Conservation (phyloP, 2,329 filamentous ascomycete genomes). For the Chaetoscypha palmicola region DNA sequence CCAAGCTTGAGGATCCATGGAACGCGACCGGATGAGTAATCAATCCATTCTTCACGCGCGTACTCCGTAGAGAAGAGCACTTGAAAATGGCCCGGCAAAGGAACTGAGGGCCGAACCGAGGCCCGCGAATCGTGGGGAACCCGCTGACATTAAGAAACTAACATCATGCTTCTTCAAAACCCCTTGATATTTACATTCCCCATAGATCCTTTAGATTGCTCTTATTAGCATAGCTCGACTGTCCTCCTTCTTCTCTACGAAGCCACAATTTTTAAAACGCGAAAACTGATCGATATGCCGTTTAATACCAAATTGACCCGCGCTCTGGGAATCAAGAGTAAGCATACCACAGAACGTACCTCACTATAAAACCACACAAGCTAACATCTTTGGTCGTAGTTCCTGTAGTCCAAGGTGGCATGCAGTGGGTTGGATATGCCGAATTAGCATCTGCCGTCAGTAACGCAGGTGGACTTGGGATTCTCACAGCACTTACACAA, state of each 20-base stretch:
- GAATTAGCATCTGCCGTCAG: constrained; percentile 70
- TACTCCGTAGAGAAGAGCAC: not conserved
- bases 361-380: not conserved
- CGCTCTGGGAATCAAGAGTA: constrained; percentile 36
- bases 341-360: constrained; percentile 5
- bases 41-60: too few relatives aligned
- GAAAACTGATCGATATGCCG: constrained; percentile 29
- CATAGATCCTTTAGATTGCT: too few relatives aligned
- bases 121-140: constrained; percentile 5
- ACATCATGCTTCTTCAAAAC: too few relatives aligned
- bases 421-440: constrained; percentile 81
- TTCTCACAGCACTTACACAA: constrained; percentile 86
- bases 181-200: too few relatives aligned
- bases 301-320: constrained; percentile 34
- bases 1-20: too few relatives aligned
- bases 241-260: too few relatives aligned
- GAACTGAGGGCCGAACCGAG: constrained; percentile 1
- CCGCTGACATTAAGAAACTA: constrained; percentile 4
- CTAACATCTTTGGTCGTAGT: constrained; percentile 41
- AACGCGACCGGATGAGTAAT: not conserved
- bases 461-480: constrained; percentile 75
- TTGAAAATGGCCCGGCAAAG: not conserved
- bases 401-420: constrained; percentile 77
- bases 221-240: too few relatives aligned
- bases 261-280: too few relatives aligned